Conservation (phyloP, 768 basidiomycete species). For the Exidia glandulosa region DNA sequence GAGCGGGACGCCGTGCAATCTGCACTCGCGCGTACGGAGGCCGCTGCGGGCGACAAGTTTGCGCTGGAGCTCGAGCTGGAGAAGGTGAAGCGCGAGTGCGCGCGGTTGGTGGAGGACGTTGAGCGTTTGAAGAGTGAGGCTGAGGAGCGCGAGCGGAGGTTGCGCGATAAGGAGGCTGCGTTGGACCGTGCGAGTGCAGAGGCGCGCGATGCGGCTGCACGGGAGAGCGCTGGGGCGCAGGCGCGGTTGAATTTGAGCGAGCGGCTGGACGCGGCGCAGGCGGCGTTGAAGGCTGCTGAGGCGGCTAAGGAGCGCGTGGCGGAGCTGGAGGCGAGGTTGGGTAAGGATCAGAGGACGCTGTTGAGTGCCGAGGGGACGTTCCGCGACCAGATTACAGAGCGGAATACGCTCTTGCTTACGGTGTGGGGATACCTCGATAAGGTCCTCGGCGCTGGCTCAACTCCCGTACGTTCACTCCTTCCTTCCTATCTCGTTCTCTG, state of each 20-base stretch:
- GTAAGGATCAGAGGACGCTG: slow-evolving; percentile 70
- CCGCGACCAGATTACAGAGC: slow-evolving; percentile 85
- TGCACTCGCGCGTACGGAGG: slow-evolving; percentile 49
- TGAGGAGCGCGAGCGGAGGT: slow-evolving; percentile 50
- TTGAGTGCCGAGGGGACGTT: slow-evolving; percentile 67
- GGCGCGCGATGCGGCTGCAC: slow-evolving; percentile 67
- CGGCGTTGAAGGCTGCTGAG: slow-evolving; percentile 54
- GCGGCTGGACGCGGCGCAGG: slow-evolving; percentile 69
- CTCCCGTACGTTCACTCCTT: slow-evolving; percentile 43
- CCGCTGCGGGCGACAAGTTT: slow-evolving; percentile 69
- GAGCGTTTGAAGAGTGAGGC: slow-evolving; percentile 58
- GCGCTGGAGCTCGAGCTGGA: slow-evolving; percentile 87
- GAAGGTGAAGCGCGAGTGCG: slow-evolving; percentile 71
- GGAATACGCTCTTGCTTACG: slow-evolving; percentile 81
- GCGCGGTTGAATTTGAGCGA: slow-evolving; percentile 77
- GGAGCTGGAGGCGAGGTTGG: slow-evolving; percentile 70
- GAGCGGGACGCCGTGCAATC: slow-evolving; percentile 50
- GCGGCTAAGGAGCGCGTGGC: slow-evolving; percentile 56
- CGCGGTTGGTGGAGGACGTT: slow-evolving; percentile 70
- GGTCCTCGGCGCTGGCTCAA: slow-evolving; percentile 83
- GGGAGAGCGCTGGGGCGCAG: slow-evolving; percentile 79
- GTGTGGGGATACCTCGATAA: slow-evolving; percentile 94
- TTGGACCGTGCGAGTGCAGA: slow-evolving; percentile 70
- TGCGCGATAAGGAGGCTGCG: slow-evolving; percentile 57
- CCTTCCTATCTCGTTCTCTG: neutral